Conservation (phyloP, 805 yeast genomes). For the Myxozyma monticola region DNA sequence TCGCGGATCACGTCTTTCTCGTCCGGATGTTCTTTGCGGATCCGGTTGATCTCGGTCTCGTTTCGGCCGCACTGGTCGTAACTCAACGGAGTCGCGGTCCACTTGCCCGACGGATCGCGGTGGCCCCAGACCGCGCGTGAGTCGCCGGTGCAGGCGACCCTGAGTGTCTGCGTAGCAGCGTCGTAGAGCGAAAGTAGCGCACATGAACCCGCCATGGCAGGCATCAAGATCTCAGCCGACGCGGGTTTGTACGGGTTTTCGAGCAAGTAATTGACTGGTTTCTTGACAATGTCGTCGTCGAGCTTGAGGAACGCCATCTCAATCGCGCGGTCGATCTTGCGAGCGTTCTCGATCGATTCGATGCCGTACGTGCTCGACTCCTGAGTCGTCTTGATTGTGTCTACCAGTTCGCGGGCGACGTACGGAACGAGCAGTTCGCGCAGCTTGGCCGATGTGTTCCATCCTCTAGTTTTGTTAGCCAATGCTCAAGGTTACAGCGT, state of each 20-base stretch:
- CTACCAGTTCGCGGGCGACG: slow-evolving; percentile 75
- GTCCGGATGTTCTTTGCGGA: slow-evolving; percentile 89
- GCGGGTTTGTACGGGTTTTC: slow-evolving; percentile 61
- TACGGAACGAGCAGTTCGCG: slow-evolving; percentile 73
- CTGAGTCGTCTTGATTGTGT: slow-evolving; percentile 47
- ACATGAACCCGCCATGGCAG: slow-evolving; percentile 95
- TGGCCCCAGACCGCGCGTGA: slow-evolving; percentile 89
- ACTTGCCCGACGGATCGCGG: slow-evolving; percentile 49
- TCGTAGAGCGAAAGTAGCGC: slow-evolving; percentile 87
- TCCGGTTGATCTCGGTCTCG: slow-evolving; percentile 78
- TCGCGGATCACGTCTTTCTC: slow-evolving; percentile 69
- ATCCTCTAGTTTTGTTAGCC: slow-evolving; percentile 53
- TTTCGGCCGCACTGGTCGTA: slow-evolving; percentile 95
- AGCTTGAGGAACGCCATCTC: slow-evolving; percentile 75
- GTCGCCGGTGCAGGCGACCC: slow-evolving; percentile 96
- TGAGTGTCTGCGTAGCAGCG: slow-evolving; percentile 64
- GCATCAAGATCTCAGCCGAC: slow-evolving; percentile 75
- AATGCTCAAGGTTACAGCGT: background rate
- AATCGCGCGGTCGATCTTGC: slow-evolving; percentile 72
- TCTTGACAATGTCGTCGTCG: slow-evolving; percentile 83
- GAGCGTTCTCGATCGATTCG: slow-evolving; percentile 39
- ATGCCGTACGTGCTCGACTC: slow-evolving; percentile 41
- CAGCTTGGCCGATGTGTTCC: slow-evolving; percentile 85
- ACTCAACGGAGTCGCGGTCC: slow-evolving; percentile 86
- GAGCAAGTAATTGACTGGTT: slow-evolving; percentile 68